Conservation (phyloP, 495 filamentous ascomycete species). For the Platismatia glauca region DNA sequence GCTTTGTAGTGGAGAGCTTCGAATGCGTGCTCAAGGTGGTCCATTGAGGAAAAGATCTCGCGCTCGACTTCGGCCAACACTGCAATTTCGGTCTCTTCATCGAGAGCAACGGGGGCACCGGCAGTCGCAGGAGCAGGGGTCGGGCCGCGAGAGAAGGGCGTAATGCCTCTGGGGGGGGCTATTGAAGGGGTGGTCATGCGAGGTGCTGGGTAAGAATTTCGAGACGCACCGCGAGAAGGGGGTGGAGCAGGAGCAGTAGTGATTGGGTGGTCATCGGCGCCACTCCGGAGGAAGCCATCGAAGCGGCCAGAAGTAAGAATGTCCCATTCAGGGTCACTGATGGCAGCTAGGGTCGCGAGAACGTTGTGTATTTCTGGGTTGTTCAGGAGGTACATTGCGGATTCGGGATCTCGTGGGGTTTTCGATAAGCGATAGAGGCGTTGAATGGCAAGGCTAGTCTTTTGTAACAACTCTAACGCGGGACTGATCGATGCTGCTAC, state of each 20-base stretch:
- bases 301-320: conserved; percentile 93
- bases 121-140: conserved; percentile 33
- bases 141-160: conserved; percentile 35
- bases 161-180: conserved; percentile 32
- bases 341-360: conserved; percentile 75
- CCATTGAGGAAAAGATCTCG: conserved; percentile 89
- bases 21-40: conserved; percentile 89
- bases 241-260: conserved; percentile 25
- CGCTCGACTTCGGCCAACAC: conserved; percentile 83
- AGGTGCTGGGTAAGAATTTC: conserved; percentile 37
- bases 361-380: conserved; percentile 76
- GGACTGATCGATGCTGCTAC: conserved; percentile 36
- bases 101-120: conserved; percentile 67
- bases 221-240: conserved; percentile 39
- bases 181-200: conserved; percentile 12
- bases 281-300: conserved; percentile 92
- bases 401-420: conserved; percentile 71
- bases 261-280: conserved; percentile 56
- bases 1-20: conserved; percentile 82
- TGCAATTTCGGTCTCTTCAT: conserved; percentile 91
- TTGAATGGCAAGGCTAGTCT: conserved; percentile 67
- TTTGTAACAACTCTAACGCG: conserved; percentile 58
- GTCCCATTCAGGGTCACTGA: conserved; percentile 88
- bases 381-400: conserved; percentile 80
- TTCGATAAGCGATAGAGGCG: conserved; percentile 68